phyloP scores from a whole-genome alignment of 2,329 filamentous ascomycete species.

The Colletotrichum gigasporum region DNA sequence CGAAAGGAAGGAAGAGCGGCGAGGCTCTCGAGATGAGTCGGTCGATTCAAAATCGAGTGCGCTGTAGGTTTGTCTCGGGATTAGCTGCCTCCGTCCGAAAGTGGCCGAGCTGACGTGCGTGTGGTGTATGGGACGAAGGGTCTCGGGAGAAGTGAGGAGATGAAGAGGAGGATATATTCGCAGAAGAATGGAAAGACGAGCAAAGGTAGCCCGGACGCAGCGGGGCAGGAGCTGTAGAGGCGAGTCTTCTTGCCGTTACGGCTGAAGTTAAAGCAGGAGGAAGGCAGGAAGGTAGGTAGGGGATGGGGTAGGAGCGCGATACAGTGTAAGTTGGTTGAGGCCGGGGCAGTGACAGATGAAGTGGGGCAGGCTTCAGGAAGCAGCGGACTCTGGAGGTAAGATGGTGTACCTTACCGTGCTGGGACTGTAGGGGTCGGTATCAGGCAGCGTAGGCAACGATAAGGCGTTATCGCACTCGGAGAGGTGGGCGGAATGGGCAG shows the following conservation, averaged over 20 bases:
- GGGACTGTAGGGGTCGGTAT: conserved; percentile 35
- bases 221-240: not conserved
- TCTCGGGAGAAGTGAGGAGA: not conserved
- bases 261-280: conserved; percentile 3
- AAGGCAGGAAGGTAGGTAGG: conserved; percentile 1
- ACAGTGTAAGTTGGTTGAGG: conserved; percentile 26
- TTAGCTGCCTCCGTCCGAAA: conserved; percentile 18
- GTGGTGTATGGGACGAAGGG: conserved; percentile 4
- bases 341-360: not conserved
- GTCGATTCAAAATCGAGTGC: not conserved
- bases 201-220: no score
- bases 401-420: conserved; percentile 23
- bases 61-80: not conserved
- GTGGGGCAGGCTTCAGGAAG: conserved; percentile 17
- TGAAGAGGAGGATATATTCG: not conserved
- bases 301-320: conserved; percentile 9
- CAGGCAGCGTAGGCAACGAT: conserved; percentile 40
- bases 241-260: not conserved
- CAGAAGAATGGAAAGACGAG: not conserved
- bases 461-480: conserved; percentile 33
- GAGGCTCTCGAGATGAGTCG: not conserved
- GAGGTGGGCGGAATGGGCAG: not conserved
- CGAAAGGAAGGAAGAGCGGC: not conserved
- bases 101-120: conserved; percentile 9
- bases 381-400: conserved; percentile 23